Evolutionary conservation across 306 rosid genomes (phyloP).

Genomic region (Argentina anserina): DNA sequence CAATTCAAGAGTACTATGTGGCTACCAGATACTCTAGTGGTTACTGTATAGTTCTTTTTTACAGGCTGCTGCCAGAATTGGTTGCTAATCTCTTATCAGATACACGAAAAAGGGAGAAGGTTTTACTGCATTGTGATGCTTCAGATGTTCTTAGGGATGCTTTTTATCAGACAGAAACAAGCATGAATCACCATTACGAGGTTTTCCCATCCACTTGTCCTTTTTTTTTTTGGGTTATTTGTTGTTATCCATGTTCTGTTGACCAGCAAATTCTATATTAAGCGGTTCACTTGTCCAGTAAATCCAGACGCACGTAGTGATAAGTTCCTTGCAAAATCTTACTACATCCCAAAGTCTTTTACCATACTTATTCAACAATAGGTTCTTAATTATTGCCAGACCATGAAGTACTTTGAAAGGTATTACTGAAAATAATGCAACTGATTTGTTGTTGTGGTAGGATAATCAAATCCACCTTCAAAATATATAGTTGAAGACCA

Average conservation of each 20-base stretch:
- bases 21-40: constrained; percentile 10
- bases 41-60: constrained; percentile 26
- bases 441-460: constrained; percentile 4
- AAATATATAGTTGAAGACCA: not conserved
- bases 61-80: constrained; percentile 77
- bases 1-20: constrained; percentile 28
- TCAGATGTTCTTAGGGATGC: constrained; percentile 88
- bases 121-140: constrained; percentile 68
- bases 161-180: constrained; percentile 76
- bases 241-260: not conserved
- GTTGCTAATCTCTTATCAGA: constrained; percentile 68
- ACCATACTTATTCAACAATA: not conserved
- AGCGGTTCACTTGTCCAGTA: not conserved
- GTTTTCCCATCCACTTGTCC: constrained; percentile 31
- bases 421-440: no score
- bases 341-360: not conserved
- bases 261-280: not conserved
- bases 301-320: not conserved
- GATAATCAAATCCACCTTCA: not conserved
- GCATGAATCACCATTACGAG: constrained; percentile 79
- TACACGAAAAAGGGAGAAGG: constrained; percentile 65
- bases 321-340: not conserved
- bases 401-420: not conserved
- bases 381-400: not conserved
- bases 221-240: constrained; percentile 5